Conservation (phyloP, 306 rosid genomes). For the Cucumis sativus region Cucumber_9930_V3 NC_026656.2:18725001-18725500, state of each 20-base stretch:
- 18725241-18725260: background rate
- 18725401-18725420: background rate
- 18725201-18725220: background rate
- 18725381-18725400: background rate
- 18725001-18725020: constrained; percentile 80
- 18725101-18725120: constrained; percentile 22
- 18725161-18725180: constrained; percentile 77
- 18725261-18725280: background rate
- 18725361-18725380: background rate
- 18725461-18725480: background rate
- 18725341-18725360: background rate
- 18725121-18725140: constrained; percentile 23
- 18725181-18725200: constrained; percentile 8
- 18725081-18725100: constrained; percentile 11
- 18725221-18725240: background rate
- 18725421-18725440: background rate
- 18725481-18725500: background rate
- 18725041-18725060: constrained; percentile 49
- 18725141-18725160: constrained; percentile 34
- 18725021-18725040: constrained; percentile 80
- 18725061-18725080: constrained; percentile 24
- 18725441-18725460: background rate
- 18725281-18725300: background rate
- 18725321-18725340: background rate
- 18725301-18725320: background rate